Base-by-base conservation (phyloP, 495 filamentous ascomycete genomes). In the Wilcoxina mikolae region DNA sequence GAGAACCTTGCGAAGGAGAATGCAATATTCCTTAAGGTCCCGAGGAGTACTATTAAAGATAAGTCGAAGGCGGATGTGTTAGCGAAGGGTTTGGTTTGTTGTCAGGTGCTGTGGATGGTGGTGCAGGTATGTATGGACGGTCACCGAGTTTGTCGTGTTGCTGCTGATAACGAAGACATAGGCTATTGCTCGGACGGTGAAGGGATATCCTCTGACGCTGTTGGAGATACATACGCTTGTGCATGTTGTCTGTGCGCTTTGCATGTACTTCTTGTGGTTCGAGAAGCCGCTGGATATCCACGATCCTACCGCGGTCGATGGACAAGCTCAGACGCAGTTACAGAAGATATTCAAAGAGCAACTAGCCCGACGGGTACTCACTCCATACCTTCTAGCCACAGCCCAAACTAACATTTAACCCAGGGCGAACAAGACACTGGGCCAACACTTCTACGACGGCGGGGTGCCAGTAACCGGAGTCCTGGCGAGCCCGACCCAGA, bases 201-300 rank as follows among this genome's bases (percentile, higher is more conserved):
- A 27, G 7, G 57, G 44, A 0, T 43, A 60, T 1, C 60, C 60
- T 24, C 43, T 60, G 3, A 23, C 58, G 15, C 46, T 64, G 12
- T 51, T 64, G 18, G 60, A 64, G 47, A 17, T 64, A 2, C 54
- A 64, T 26, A 52, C 46, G 1, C 33, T 64, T 22, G 56, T 52
- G 3, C 60, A 60, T 45, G 60, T 64, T 18, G 27, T 49, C 3
- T 63, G 58, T 51, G 58, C 58, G 2, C 33, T 60, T 1, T 17
- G 41, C 0, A 31, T 63, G 25, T 64, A 64, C 31, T 28, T 22
- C 2, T 42, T 55, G 11, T 64, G 60, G 60, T 41, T 60, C 24
- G 54, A 66, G 25, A 56, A 56, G 28, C 54, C 54, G 5, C 12
- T 22, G 23, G 47, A 10, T 7, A 20, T 49, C 22, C 4, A 49